Percentiles rank a stretch among this genome's conserved stretches.
These are phyloP conservation scores for Hypoxylon sp. DNA, from an alignment of 2,329 filamentous ascomycete species.

Conservation along the genomic window DNA sequence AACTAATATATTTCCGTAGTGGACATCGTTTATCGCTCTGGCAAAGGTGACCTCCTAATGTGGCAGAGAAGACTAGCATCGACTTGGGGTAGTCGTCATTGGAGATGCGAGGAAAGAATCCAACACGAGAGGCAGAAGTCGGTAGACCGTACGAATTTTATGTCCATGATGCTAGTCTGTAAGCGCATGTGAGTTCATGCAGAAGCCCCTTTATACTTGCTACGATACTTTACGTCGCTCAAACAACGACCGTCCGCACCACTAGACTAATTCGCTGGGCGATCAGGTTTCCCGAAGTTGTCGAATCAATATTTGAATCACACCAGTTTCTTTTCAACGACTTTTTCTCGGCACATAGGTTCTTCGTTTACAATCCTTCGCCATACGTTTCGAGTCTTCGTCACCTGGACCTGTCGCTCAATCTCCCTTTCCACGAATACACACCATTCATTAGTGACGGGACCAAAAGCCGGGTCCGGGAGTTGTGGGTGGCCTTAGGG, in stretches of 20 bases:
- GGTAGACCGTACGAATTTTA: slow-evolving; percentile 49
- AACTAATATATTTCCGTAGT: slow-evolving; percentile 35
- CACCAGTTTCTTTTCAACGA: slow-evolving; percentile 54
- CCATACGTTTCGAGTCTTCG: slow-evolving; percentile 47
- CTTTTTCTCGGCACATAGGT: slow-evolving; percentile 50
- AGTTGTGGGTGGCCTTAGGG: slow-evolving; percentile 37
- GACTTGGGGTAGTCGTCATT: slow-evolving; percentile 54
- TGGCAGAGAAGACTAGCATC: slow-evolving; percentile 52
- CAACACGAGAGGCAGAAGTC: slow-evolving; percentile 43
- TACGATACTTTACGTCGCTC: neutral
- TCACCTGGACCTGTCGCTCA: slow-evolving; percentile 51
- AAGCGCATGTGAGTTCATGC: slow-evolving; percentile 52
- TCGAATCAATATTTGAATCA: slow-evolving; percentile 53
- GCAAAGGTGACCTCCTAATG: slow-evolving; percentile 45
- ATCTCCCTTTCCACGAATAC: slow-evolving; percentile 49
- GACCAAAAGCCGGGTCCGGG: slow-evolving; percentile 34
- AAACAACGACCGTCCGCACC: neutral
- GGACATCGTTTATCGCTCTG: slow-evolving; percentile 45
- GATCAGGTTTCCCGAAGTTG: slow-evolving; percentile 53
- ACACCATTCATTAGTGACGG: slow-evolving; percentile 43
- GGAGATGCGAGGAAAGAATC: slow-evolving; percentile 53
- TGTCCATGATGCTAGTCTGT: slow-evolving; percentile 52
- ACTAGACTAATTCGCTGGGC: slow-evolving; percentile 24
- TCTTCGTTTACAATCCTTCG: slow-evolving; percentile 50
- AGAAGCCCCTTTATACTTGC: neutral